Base-by-base conservation (phyloP, 2,329 filamentous ascomycete species). In the Botrytis galanthina region DNA sequence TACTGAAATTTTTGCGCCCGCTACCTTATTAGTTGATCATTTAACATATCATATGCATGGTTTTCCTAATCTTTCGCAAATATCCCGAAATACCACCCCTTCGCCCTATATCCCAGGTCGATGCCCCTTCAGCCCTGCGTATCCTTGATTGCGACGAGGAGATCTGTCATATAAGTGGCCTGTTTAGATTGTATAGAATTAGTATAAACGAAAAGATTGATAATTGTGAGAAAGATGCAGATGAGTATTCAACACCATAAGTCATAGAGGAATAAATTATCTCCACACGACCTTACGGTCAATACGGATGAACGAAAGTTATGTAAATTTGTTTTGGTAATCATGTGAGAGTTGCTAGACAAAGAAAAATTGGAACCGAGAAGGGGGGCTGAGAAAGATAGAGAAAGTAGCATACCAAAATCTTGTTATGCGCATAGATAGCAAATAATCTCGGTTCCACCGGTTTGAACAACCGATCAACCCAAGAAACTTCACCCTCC, bases 231-330 rank as follows among this genome's bases (percentile, higher is more conserved):
- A 73, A 71, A 75, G 68, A 12, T 74, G 73, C 18, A 75, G 74
- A 72, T 42, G 74, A 44, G 26, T 6, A 35, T 18, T 32, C 16
- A 59, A 16, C 22, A 60, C 32, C 63, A 72, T 74, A 75, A 75
- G 78, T 85, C 83, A 86, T 84, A 83, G 83, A 84, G 16, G 59
- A 82, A 83, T 84, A 85, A 82, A 82, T 77, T 85, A 72, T 87
- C 84, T 97, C 94, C 93, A 89, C 94, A 97, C 86, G 88, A 93
- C 92, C 89, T 88, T 90, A 86, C 88, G 88, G 91, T 93, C 92
- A 89, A 91, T 97, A 88, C 93, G 94, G 96, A 95, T 95, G 96
- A 99, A 99, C 96, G 96, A 99, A 99, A 99, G 96, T 98, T 98
- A 98, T 92, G 86, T 85, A 85, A 86, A 88, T 87, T 76, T 87